These are phyloP conservation scores for Phaeosphaeriaceae sp. DNA, from an alignment of 2,329 filamentous ascomycete species.

Conservation along the genomic window DNA sequence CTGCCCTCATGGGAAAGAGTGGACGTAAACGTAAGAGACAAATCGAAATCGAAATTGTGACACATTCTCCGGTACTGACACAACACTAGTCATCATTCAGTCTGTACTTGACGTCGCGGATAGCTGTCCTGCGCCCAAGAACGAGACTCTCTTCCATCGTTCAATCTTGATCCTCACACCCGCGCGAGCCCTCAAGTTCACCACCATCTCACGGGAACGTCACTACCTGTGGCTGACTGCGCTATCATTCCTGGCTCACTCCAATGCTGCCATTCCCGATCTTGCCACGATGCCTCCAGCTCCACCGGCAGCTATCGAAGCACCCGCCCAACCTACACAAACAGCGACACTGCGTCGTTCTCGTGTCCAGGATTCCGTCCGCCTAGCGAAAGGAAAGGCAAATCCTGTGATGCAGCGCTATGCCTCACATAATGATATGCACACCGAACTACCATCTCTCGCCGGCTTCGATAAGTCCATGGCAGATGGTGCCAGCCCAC, in stretches of 20 bases:
- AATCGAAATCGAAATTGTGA: background rate
- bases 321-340: conserved; percentile 44
- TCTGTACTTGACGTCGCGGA: conserved; percentile 97
- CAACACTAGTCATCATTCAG: conserved; percentile 79
- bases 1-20: conserved; percentile 89
- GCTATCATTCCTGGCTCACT: conserved; percentile 92
- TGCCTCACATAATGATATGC: conserved; percentile 34
- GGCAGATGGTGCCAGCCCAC: conserved; percentile 73
- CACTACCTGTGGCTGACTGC: conserved; percentile 96
- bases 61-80: conserved; percentile 20
- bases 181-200: conserved; percentile 93
- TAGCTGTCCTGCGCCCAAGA: conserved; percentile 83
- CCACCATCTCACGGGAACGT: conserved; percentile 79
- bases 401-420: conserved; percentile 48
- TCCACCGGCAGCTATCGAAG: conserved; percentile 48
- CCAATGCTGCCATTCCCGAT: conserved; percentile 80
- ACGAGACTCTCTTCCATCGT: conserved; percentile 77
- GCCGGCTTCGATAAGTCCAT: conserved; percentile 53
- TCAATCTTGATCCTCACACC: conserved; percentile 96
- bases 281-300: conserved; percentile 59
- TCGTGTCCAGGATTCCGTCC: conserved; percentile 86
- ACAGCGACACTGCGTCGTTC: conserved; percentile 57
- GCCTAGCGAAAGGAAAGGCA: conserved; percentile 78
- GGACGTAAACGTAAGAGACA: conserved; percentile 85
- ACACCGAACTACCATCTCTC: conserved; percentile 40